phyloP scores from a whole-genome alignment of 176 grass and related monocot genomes.

The Olyra latifolia region DNA sequence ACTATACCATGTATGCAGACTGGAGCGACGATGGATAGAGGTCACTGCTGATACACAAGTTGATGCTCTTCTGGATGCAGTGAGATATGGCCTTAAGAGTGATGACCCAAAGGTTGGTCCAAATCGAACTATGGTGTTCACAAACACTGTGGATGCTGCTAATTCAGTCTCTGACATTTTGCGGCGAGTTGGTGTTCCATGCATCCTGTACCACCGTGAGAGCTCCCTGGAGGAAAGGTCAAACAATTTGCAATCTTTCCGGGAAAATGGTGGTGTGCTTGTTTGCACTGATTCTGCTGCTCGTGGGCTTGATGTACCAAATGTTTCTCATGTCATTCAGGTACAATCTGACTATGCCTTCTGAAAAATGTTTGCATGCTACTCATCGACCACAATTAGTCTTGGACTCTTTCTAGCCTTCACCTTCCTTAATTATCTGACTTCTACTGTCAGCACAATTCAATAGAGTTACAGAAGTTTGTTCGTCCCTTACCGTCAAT shows the following conservation, averaged over 20 bases:
- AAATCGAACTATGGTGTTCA: slow-evolving; percentile 86
- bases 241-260: slow-evolving; percentile 59
- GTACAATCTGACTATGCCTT: slow-evolving; percentile 30
- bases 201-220: slow-evolving; percentile 79
- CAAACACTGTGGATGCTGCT: slow-evolving; percentile 90
- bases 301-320: slow-evolving; percentile 87
- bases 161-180: slow-evolving; percentile 81
- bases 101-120: slow-evolving; percentile 40
- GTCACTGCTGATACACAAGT: slow-evolving; percentile 92
- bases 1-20: slow-evolving; percentile 39
- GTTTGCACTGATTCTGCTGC: slow-evolving; percentile 98
- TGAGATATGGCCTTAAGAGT: slow-evolving; percentile 55
- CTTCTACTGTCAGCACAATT: not conserved
- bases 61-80: slow-evolving; percentile 79
- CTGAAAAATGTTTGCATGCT: not conserved
- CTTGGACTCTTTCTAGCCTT: not conserved
- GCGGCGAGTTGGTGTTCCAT: slow-evolving; percentile 56
- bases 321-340: slow-evolving; percentile 93
- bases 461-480: not conserved
- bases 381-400: not conserved
- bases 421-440: not conserved
- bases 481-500: not conserved
- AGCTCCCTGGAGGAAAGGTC: slow-evolving; percentile 72
- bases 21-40: slow-evolving; percentile 89
- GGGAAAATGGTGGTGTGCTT: slow-evolving; percentile 76